Evolutionary conservation across 306 rosid genomes (phyloP).

Genomic region (Cotoneaster glaucophyllus): DNA sequence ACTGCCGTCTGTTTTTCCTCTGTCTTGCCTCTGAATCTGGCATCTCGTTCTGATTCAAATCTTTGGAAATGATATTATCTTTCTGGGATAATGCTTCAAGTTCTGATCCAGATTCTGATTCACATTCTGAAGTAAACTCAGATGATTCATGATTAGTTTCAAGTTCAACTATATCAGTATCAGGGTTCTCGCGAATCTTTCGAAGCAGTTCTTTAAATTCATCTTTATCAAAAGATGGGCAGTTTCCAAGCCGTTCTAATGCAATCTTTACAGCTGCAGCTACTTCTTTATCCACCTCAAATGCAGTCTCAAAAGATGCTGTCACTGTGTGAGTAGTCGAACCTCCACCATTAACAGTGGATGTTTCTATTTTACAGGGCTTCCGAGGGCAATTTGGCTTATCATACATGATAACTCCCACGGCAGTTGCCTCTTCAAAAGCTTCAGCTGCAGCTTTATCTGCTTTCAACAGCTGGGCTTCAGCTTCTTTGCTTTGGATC

Average conservation of each 20-base stretch:
- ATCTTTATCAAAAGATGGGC: constrained; percentile 59
- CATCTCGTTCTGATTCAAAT: constrained; percentile 30
- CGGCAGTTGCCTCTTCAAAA: constrained; percentile 70
- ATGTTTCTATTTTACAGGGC: constrained; percentile 56
- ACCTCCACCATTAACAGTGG: constrained; percentile 44
- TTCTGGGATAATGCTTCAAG: constrained; percentile 32
- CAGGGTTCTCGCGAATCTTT: constrained; percentile 84
- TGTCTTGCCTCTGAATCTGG: constrained; percentile 29
- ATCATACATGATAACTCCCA: constrained; percentile 85
- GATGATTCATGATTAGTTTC: constrained; percentile 37
- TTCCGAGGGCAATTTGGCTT: constrained; percentile 68
- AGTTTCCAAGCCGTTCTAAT: constrained; percentile 56
- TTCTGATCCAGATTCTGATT: constrained; percentile 51
- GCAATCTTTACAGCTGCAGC: constrained; percentile 90
- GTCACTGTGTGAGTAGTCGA: constrained; percentile 64
- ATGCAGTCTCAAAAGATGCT: constrained; percentile 89
- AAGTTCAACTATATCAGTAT: constrained; percentile 53
- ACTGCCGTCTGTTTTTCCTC: constrained; percentile 49
- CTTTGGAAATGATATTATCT: constrained; percentile 26
- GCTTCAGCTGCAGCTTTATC: constrained; percentile 68
- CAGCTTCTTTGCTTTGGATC: constrained; percentile 77
- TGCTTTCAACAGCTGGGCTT: constrained; percentile 49
- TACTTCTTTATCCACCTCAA: constrained; percentile 85
- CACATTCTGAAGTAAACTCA: constrained; percentile 52
- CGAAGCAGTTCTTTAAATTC: constrained; percentile 66